Evolutionary conservation across 169 alveolate genomes (phyloP).

Genomic region (Plasmodium falciparum): DNA sequence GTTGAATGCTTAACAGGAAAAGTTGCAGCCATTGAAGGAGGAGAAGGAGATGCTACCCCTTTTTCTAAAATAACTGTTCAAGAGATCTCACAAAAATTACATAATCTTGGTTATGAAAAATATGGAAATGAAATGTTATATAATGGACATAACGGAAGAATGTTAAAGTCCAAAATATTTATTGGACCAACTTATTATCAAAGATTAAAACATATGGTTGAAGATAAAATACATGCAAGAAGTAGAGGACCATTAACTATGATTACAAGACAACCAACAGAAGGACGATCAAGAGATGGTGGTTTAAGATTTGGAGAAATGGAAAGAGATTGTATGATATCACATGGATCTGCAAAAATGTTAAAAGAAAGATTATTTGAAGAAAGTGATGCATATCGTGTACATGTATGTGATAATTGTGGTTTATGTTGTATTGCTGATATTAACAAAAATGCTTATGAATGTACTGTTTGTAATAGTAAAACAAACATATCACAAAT

Average conservation of each 20-base stretch:
- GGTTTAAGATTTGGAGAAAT: constrained; percentile 99
- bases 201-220: constrained; percentile 99
- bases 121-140: constrained; percentile 99
- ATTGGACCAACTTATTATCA: constrained; percentile 99
- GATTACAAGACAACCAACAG: constrained; percentile 99
- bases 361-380: constrained; percentile 99
- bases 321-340: constrained; percentile 99
- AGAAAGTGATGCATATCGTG: constrained; percentile 98
- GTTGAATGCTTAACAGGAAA: constrained; percentile 98
- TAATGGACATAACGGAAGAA: constrained; percentile 97
- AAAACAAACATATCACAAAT: constrained; percentile 94
- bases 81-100: constrained; percentile 97
- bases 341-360: constrained; percentile 99
- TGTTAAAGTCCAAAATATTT: constrained; percentile 95
- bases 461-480: constrained; percentile 94
- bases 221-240: constrained; percentile 99
- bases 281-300: constrained; percentile 98
- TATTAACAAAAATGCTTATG: constrained; percentile 91
- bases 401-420: constrained; percentile 98
- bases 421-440: constrained; percentile 97
- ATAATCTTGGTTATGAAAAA: constrained; percentile 96
- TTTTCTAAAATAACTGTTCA: constrained; percentile 97
- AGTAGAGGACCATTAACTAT: constrained; percentile 99
- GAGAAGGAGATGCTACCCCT: constrained; percentile 99
- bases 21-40: constrained; percentile 97